phyloP scores from a whole-genome alignment of 73 alveolate species.

The Stentor roeselii region DNA sequence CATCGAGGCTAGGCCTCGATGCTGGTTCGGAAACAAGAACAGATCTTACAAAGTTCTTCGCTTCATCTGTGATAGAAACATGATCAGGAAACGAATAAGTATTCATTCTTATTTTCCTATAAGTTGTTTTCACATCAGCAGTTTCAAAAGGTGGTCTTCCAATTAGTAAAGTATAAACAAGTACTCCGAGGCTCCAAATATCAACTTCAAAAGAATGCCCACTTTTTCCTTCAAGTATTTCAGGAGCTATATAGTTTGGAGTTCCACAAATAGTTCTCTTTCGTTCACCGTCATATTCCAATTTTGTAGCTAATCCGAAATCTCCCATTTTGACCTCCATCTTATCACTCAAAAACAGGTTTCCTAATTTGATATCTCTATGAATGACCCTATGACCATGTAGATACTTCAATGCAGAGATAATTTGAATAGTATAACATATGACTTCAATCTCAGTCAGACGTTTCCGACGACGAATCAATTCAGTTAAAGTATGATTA shows the following conservation, averaged over 20 bases:
- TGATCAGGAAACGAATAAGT: slow-evolving; percentile 71
- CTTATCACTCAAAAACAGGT: slow-evolving; percentile 69
- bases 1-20: slow-evolving; percentile 63
- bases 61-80: slow-evolving; percentile 56
- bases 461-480: slow-evolving; percentile 45
- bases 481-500: slow-evolving; percentile 55
- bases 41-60: slow-evolving; percentile 55
- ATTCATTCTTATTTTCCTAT: slow-evolving; percentile 60
- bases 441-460: slow-evolving; percentile 54
- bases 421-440: slow-evolving; percentile 51
- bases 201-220: slow-evolving; percentile 91
- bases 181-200: slow-evolving; percentile 84
- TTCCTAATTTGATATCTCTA: slow-evolving; percentile 76
- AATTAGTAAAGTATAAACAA: slow-evolving; percentile 62
- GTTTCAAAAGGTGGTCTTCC: slow-evolving; percentile 92
- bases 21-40: slow-evolving; percentile 68
- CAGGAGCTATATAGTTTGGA: slow-evolving; percentile 88
- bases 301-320: slow-evolving; percentile 76
- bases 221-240: slow-evolving; percentile 57
- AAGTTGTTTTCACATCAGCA: slow-evolving; percentile 73
- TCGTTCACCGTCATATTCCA: slow-evolving; percentile 78
- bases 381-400: slow-evolving; percentile 69
- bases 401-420: slow-evolving; percentile 55
- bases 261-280: slow-evolving; percentile 86
- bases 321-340: slow-evolving; percentile 87